These are phyloP conservation scores for Ceratorhiza oryzae-sativae DNA, from an alignment of 1,284 basidiomycete genomes.

Conservation along the genomic window DNA sequence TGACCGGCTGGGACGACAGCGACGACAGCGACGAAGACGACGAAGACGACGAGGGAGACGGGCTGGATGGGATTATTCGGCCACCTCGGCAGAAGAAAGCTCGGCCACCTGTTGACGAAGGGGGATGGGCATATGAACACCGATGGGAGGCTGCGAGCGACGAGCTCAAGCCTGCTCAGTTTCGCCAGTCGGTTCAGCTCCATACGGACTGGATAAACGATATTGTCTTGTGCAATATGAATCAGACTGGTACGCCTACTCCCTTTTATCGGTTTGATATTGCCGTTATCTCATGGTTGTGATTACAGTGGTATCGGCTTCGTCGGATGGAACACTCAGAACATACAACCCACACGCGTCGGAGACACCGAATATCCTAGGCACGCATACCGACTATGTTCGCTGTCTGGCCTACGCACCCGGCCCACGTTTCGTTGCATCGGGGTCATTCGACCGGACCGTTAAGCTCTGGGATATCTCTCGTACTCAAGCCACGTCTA, in stretches of 20 bases:
- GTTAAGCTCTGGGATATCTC: constrained; percentile 95
- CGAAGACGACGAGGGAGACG: constrained; percentile 49
- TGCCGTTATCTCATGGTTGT: not conserved
- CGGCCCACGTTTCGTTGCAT: constrained; percentile 85
- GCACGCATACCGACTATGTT: constrained; percentile 92
- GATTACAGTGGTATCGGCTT: constrained; percentile 82
- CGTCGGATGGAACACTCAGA: constrained; percentile 94
- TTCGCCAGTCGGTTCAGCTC: constrained; percentile 83
- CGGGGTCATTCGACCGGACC: constrained; percentile 92
- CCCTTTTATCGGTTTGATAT: not conserved
- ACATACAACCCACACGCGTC: constrained; percentile 89
- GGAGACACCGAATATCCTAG: constrained; percentile 65
- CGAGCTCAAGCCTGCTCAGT: constrained; percentile 53
- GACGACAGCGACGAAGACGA: constrained; percentile 55
- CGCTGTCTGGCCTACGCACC: constrained; percentile 83
- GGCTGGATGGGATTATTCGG: constrained; percentile 58
- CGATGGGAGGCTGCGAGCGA: constrained; percentile 77
- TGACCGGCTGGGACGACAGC: constrained; percentile 83
- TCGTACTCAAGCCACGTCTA: constrained; percentile 48
- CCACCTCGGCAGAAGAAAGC: constrained; percentile 11
- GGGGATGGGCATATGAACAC: constrained; percentile 66
- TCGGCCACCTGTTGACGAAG: constrained; percentile 46
- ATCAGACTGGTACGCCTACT: constrained; percentile 80
- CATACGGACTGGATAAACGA: constrained; percentile 99
- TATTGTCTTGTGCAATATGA: constrained; percentile 88